Evolutionary conservation across 495 filamentous ascomycete genomes (phyloP).

Genomic region (Tetracladium setigerum): DNA sequence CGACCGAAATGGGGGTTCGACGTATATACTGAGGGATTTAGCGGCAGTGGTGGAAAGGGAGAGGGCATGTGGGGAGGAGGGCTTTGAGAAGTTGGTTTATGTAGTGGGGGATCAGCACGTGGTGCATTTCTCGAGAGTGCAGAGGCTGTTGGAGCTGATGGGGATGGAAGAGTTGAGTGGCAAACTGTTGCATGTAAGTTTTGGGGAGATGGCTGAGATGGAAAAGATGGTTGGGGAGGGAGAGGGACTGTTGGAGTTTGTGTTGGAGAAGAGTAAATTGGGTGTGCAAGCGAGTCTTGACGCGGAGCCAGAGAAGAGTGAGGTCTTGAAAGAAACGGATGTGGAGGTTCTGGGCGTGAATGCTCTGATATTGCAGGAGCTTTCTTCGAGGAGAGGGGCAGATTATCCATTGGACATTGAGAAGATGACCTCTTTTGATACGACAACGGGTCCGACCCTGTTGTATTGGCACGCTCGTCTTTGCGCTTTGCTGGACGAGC

Average conservation of each 20-base stretch:
- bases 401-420: constrained; percentile 62
- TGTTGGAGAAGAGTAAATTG: constrained; percentile 46
- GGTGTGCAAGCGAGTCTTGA: constrained; percentile 56
- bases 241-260: constrained; percentile 51
- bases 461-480: constrained; percentile 65
- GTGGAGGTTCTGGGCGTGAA: constrained; percentile 54
- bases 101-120: constrained; percentile 65
- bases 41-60: constrained; percentile 56
- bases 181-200: constrained; percentile 64
- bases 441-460: constrained; percentile 63
- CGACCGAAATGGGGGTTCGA: constrained; percentile 59
- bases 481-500: constrained; percentile 52
- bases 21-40: constrained; percentile 69
- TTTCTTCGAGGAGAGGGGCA: constrained; percentile 61
- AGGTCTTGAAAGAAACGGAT: constrained; percentile 25
- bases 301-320: constrained; percentile 46
- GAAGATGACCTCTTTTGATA: constrained; percentile 62
- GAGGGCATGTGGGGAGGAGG: constrained; percentile 38
- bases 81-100: constrained; percentile 74
- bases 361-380: constrained; percentile 67
- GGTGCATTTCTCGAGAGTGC: constrained; percentile 63
- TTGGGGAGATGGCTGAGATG: constrained; percentile 68
- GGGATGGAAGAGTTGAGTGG: constrained; percentile 51
- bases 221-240: constrained; percentile 62
- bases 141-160: constrained; percentile 65